Evolutionary conservation across 2,329 filamentous ascomycete species (phyloP), one percentile per base, ranked within the genome.

Genomic region (Talaromyces piceae): DNA sequence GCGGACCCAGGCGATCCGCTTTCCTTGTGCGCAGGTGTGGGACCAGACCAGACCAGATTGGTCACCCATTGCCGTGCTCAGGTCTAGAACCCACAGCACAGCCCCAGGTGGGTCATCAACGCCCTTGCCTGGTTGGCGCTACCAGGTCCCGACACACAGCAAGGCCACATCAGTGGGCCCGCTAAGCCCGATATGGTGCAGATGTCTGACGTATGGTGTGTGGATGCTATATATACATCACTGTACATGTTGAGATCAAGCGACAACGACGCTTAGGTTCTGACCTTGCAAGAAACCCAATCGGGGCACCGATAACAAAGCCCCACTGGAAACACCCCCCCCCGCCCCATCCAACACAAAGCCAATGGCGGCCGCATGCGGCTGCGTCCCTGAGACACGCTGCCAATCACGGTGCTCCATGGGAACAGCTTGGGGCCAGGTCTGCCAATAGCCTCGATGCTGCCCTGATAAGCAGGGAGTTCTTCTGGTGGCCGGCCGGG

Each of bases 301-400:
- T 43, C 26, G 22, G 44, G 37, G 33, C 31, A 23, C 12, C 23
- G 11, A 12, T 20, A 27, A 5, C 6, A 7, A n/a, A 5, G 3
- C 8, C n/a, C 8, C 20, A 27, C 33, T 3, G 33, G 7, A 9
- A 20, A 37, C n/a, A n/a, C n/a, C n/a, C n/a, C n/a, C n/a, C n/a
- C n/a, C n/a, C n/a, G 5, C 16, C 9, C 16, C 3, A 18, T 20
- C 33, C n/a, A 37, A 37, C 5, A 37, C 33, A 37, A 41, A 23
- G 20, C 50, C 50, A 52, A 52, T 52, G 4, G 30, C 45, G 37
- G 50, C 50, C 45, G 50, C 50, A 52, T 48, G 16, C 50, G 45
- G 50, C 47, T 39, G 50, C 45, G 47, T 48, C 22, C 25, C 27
- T 26, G 33, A 26, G 31, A 20, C 23, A 22, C 23, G 31, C 27